Conservation (phyloP, 305 asterid genomes). For the Petunia hybrid region DNA sequence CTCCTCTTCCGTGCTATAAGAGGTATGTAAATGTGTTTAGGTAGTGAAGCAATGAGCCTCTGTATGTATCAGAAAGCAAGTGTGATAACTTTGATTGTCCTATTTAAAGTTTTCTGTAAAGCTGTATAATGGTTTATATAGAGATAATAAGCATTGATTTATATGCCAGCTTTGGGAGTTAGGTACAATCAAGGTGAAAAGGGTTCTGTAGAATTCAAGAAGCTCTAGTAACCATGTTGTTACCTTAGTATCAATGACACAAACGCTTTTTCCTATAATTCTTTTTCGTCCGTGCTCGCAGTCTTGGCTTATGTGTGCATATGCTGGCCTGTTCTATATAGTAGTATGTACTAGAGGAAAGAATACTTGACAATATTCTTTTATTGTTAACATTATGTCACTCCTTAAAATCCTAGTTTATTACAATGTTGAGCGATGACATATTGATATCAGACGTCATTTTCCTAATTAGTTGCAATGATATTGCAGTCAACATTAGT, state of each 20-base stretch:
- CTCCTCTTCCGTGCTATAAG: background rate
- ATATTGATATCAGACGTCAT: too few species aligned
- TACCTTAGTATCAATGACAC: background rate
- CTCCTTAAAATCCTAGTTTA: too few species aligned
- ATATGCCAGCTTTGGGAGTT: background rate
- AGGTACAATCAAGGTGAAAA: background rate
- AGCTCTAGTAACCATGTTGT: background rate
- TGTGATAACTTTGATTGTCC: background rate
- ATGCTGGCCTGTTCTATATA: background rate
- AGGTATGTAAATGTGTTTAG: background rate
- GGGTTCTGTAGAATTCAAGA: background rate
- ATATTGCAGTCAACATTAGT: too few species aligned
- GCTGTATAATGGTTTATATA: background rate
- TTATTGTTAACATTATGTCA: background rate
- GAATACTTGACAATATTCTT: background rate
- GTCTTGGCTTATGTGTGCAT: background rate
- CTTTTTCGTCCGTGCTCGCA: background rate
- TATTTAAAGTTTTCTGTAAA: background rate
- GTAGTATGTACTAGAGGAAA: background rate
- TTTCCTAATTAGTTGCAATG: too few species aligned
- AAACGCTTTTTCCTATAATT: background rate
- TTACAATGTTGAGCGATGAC: too few species aligned
- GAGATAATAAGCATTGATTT: background rate
- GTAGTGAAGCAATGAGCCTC: too few species aligned
- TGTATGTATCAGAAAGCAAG: background rate